Evolutionary conservation across 2,329 filamentous ascomycete species (phyloP).

Genomic region (Verticillium alfalfae): DNA sequence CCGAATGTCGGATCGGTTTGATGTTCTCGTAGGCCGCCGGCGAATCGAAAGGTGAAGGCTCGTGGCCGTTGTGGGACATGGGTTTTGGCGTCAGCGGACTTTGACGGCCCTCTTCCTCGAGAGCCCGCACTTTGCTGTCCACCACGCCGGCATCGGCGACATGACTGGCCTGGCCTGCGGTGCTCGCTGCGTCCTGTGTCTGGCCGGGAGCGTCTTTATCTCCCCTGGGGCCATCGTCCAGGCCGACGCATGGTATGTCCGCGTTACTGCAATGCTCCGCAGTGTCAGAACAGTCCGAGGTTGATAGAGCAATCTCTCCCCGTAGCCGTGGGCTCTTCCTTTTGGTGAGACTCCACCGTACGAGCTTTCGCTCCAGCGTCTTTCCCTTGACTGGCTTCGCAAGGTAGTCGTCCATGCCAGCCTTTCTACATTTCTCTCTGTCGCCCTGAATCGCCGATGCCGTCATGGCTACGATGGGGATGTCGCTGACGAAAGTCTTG

Average conservation of each 20-base stretch:
- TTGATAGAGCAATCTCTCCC: constrained; percentile 16
- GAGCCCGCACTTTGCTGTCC: neutral
- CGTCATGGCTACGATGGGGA: constrained; percentile 78
- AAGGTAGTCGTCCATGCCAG: constrained; percentile 73
- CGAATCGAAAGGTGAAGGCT: constrained; percentile 36
- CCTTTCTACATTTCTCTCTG: constrained; percentile 64
- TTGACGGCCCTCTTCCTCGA: constrained; percentile 4
- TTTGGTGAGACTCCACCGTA: constrained; percentile 54
- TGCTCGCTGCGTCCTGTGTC: neutral
- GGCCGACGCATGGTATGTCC: constrained; percentile 28
- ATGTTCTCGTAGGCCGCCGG: constrained; percentile 22
- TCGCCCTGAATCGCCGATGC: constrained; percentile 75
- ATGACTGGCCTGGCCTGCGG: neutral
- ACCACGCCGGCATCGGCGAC: neutral
- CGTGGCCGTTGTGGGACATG: constrained; percentile 27
- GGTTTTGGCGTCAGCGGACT: constrained; percentile 35
- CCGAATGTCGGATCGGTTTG: constrained; percentile 24
- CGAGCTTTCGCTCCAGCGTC: constrained; percentile 63
- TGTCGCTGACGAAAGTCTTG: constrained; percentile 50
- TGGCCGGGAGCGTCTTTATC: neutral
- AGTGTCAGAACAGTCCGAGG: constrained; percentile 40
- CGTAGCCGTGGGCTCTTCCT: constrained; percentile 13
- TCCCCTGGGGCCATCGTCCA: neutral
- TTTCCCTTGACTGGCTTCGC: constrained; percentile 68
- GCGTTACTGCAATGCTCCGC: constrained; percentile 35